Evolutionary conservation across 2,329 filamentous ascomycete genomes (phyloP).

Genomic region (Aspergillus oerlinghausenensis): DNA sequence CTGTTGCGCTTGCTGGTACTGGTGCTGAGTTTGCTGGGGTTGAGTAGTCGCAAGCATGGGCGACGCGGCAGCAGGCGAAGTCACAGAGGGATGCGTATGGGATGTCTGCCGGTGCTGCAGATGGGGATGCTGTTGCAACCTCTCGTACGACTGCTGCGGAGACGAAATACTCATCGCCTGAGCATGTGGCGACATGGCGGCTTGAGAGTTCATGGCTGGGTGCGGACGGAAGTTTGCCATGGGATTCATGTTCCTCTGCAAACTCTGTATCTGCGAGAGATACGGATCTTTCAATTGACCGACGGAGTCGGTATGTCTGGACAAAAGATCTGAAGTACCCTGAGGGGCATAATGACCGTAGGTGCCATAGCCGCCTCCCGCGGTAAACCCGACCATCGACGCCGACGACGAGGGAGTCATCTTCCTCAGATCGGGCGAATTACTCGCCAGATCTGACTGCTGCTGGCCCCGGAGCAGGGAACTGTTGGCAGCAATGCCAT

Average conservation of each 20-base stretch:
- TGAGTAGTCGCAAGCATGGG: conserved; percentile 18
- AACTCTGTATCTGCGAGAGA: conserved; percentile 21
- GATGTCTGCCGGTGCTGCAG: conserved; percentile 9
- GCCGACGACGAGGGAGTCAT: conserved; percentile 28
- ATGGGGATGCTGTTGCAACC: conserved; percentile 24
- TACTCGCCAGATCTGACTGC: conserved; percentile 21
- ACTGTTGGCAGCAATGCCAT: conserved; percentile 22
- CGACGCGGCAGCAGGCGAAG: conserved; percentile 13
- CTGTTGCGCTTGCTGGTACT: conserved; percentile 9
- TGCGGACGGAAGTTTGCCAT: conserved; percentile 28
- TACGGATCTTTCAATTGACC: conserved; percentile 21
- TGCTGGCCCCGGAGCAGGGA: conserved; percentile 23
- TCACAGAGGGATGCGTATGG: conserved; percentile 9
- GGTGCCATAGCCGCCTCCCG: conserved; percentile 23
- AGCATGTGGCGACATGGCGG: conserved; percentile 23
- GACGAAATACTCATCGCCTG: conserved; percentile 28
- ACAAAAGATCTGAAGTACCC: conserved; percentile 25
- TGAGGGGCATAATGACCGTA: conserved; percentile 26
- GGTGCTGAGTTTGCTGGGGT: conserved; percentile 14
- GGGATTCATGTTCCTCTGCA: conserved; percentile 28
- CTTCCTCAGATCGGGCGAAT: conserved; percentile 31
- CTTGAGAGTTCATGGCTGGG: conserved; percentile 23
- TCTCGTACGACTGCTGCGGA: conserved; percentile 28
- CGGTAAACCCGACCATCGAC: conserved; percentile 27
- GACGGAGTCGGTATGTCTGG: conserved; percentile 24